Base-by-base conservation (phyloP, 225 moss, liverwort and hornwort species). In the Bryum argenteum region DNA sequence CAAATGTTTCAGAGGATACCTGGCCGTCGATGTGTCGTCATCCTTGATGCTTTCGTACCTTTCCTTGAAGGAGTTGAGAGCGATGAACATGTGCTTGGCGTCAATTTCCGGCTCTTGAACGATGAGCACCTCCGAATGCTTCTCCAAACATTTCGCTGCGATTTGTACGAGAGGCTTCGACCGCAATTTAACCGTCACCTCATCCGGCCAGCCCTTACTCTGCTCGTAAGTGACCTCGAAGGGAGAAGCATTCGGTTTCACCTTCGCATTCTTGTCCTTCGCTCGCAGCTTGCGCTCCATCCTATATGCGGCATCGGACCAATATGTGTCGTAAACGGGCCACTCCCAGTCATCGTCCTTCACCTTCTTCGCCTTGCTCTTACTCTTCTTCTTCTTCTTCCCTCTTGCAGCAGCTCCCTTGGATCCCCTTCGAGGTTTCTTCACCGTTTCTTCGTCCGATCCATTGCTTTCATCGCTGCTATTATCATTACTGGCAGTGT, bases 1-100 rank as follows among this genome's bases (percentile, higher is more conserved):
- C 64, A 92, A 72, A 75, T 92, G 92, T 2, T 59, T 76, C 38
- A 88, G 16, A 53, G 88, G 88, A 16, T 62, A 45, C 33, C 67
- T 53, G 12, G 28, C 69, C 7, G 59, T 3, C 1, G 73, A 33
- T 11, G 63, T 66, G 67, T 70, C 71, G 45, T 67, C 74, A 24
- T 66, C 77, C 48, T 63, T 39, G 11, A 48, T 38, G n/a, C 62
- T 8, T 12, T 66, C 5, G 40, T 62, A 71, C 0, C 8, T 11
- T n/a, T 67, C 70, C 23, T 15, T 59, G 18, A 84, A 63, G 51
- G 65, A 45, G 8, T 54, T 17, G 6, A 80, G 71, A 5, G 62
- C 84, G 5, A 55, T 1, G 21, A 84, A 80, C 51, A 84, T 39
- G 9, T 24, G 0, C 43, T 12, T 16, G 0, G 43, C 84, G 6